phyloP scores from a whole-genome alignment of 2,329 filamentous ascomycete genomes.

The Dactylellina drechsleri region DNA sequence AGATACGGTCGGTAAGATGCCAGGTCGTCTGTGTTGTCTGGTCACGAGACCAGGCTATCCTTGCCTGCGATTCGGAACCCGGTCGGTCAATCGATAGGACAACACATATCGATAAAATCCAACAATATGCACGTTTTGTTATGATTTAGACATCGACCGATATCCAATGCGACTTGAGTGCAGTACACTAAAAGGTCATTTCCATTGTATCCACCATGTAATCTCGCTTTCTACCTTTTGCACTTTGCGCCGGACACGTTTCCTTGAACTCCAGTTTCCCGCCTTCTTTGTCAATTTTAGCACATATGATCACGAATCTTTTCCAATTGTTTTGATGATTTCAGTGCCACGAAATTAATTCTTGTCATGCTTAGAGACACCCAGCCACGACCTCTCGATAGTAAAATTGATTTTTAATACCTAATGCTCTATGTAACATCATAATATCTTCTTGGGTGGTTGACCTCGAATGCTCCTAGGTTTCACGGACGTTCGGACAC shows the following conservation, averaged over 20 bases:
- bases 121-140: not conserved
- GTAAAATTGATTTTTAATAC: not conserved
- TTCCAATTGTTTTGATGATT: not conserved
- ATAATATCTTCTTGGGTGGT: constrained; percentile 5
- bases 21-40: not conserved
- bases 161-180: too few species aligned
- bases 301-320: not conserved
- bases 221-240: too few species aligned
- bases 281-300: constrained; percentile 2
- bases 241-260: too few species aligned
- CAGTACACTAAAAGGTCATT: too few species aligned
- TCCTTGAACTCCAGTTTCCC: not conserved
- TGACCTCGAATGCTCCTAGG: constrained; percentile 37
- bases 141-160: too few species aligned
- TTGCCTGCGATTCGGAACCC: not conserved
- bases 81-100: not conserved
- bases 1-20: constrained; percentile 4
- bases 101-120: constrained; percentile 7
- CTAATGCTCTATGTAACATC: constrained; percentile 3
- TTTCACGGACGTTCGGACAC: constrained; percentile 43
- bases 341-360: constrained; percentile 1
- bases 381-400: not conserved
- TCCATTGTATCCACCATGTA: too few species aligned
- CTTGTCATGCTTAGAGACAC: not conserved
- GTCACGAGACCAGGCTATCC: constrained; percentile 5